These are phyloP conservation scores for Trypanosoma congolense DNA, from an alignment of 208 protist species.

Conservation along the genomic window DNA sequence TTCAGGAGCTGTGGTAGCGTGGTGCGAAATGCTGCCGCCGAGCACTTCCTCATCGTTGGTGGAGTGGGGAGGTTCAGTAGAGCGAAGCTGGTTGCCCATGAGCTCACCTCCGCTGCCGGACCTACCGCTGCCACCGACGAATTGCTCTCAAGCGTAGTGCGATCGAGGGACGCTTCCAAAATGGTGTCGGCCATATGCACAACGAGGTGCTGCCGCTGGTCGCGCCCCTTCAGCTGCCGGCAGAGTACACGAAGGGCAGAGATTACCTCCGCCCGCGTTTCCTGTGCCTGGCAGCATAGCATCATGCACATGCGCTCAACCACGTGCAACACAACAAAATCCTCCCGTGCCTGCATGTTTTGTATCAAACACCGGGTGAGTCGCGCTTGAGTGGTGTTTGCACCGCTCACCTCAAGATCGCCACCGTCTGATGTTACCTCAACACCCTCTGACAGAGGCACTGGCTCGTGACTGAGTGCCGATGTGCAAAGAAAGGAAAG, in stretches of 20 bases:
- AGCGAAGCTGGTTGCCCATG: conserved; percentile 26
- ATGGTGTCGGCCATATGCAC: conserved; percentile 54
- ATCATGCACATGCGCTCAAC: conserved; percentile 58
- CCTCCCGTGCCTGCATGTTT: conserved; percentile 15
- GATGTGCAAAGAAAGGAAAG: conserved; percentile 63
- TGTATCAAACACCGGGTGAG: conserved; percentile 32
- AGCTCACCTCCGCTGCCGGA: not conserved
- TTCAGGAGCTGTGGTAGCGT: conserved; percentile 58
- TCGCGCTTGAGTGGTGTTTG: not conserved
- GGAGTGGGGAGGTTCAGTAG: conserved; percentile 50
- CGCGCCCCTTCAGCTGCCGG: conserved; percentile 43
- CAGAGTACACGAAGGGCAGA: conserved; percentile 58
- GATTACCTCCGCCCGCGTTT: conserved; percentile 64
- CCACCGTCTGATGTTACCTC: not conserved
- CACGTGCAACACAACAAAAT: conserved; percentile 34
- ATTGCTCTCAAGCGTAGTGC: conserved; percentile 26
- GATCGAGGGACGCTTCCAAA: conserved; percentile 46
- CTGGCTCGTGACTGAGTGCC: conserved; percentile 28
- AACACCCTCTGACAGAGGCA: not conserved
- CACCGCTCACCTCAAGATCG: not conserved
- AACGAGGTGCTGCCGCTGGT: conserved; percentile 34
- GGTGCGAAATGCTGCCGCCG: conserved; percentile 48
- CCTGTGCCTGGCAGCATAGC: conserved; percentile 54
- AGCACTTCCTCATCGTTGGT: conserved; percentile 62
- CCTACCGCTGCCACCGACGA: conserved; percentile 6